A percentile compares a stretch with the other conserved stretches of the same genome.
Conservation (phyloP, 2,329 filamentous ascomycete species). For the Aspergillus novofumigatus region DNA sequence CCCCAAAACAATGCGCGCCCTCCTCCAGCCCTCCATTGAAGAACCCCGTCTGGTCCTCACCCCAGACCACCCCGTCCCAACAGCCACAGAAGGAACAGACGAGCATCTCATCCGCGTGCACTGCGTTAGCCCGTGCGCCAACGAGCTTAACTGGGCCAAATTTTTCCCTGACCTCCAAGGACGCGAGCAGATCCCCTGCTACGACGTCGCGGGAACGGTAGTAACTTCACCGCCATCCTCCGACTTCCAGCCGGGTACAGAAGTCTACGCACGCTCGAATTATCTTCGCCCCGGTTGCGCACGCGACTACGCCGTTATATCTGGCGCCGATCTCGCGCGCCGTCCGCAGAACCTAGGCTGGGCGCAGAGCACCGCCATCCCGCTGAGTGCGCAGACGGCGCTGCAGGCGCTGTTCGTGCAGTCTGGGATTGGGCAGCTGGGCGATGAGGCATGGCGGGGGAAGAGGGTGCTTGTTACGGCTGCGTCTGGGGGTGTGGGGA, state of each 20-base stretch:
- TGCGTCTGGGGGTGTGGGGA: slow-evolving; percentile 44
- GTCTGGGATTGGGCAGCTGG: slow-evolving; percentile 18
- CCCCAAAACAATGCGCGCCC: slow-evolving; percentile 8
- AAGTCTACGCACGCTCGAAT: slow-evolving; percentile 37
- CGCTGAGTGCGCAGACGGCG: slow-evolving; percentile 41
- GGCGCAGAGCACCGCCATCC: slow-evolving; percentile 36
- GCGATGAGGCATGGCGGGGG: slow-evolving; percentile 15
- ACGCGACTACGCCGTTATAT: slow-evolving; percentile 34
- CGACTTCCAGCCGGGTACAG: slow-evolving; percentile 36
- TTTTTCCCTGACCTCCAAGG: slow-evolving; percentile 20
- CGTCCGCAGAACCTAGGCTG: slow-evolving; percentile 34
- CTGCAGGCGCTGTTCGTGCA: slow-evolving; percentile 45
- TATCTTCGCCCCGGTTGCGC: slow-evolving; percentile 35
- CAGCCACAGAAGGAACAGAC: slow-evolving; percentile 17
- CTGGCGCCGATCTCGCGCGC: slow-evolving; percentile 34
- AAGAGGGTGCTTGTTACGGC: slow-evolving; percentile 44
- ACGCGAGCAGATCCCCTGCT: slow-evolving; percentile 35
- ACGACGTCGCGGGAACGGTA: slow-evolving; percentile 41
- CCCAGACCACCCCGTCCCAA: slow-evolving; percentile 8
- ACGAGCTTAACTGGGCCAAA: slow-evolving; percentile 44
- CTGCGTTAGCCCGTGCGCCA: slow-evolving; percentile 37
- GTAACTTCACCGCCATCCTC: slow-evolving; percentile 31
- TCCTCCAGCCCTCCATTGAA: slow-evolving; percentile 8
- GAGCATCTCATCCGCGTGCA: slow-evolving; percentile 41
- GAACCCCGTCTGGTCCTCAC: slow-evolving; percentile 7